Conservation (phyloP, 306 rosid genomes). For the Prunus padus region DNA sequence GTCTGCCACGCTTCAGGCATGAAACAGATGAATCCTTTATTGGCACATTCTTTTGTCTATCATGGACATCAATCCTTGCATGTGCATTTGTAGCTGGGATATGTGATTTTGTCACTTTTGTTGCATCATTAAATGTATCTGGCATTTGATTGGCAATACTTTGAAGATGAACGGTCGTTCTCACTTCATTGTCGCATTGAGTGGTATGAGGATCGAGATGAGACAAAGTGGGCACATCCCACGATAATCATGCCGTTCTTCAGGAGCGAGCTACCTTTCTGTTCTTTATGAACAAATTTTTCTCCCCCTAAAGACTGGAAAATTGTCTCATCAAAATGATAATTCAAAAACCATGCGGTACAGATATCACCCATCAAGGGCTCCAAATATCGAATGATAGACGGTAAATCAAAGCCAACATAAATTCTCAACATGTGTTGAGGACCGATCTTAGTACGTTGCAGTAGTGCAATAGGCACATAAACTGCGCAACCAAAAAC, state of each 20-base stretch:
- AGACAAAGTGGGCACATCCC: background rate
- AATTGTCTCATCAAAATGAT: slow-evolving; percentile 5
- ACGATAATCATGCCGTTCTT: background rate
- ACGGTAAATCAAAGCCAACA: no score
- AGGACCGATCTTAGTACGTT: no score
- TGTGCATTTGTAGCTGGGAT: background rate
- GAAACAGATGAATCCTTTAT: background rate
- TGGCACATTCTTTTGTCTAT: background rate
- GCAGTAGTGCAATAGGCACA: no score
- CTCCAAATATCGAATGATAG: no score
- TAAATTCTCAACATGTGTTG: no score
- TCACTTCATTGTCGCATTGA: background rate
- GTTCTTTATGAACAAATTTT: no score
- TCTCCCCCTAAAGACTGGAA: background rate
- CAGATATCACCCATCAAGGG: background rate
- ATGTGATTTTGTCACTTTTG: background rate
- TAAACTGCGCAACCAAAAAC: no score
- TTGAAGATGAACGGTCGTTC: background rate
- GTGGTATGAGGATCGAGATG: background rate
- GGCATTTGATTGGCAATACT: background rate
- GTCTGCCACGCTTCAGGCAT: no score
- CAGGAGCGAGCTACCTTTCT: no score
- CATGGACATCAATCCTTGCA: background rate
- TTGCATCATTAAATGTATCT: background rate
- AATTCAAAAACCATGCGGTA: slow-evolving; percentile 6